phyloP scores from a whole-genome alignment of 768 basidiomycete species.

The Pholiota microspora region DNA sequence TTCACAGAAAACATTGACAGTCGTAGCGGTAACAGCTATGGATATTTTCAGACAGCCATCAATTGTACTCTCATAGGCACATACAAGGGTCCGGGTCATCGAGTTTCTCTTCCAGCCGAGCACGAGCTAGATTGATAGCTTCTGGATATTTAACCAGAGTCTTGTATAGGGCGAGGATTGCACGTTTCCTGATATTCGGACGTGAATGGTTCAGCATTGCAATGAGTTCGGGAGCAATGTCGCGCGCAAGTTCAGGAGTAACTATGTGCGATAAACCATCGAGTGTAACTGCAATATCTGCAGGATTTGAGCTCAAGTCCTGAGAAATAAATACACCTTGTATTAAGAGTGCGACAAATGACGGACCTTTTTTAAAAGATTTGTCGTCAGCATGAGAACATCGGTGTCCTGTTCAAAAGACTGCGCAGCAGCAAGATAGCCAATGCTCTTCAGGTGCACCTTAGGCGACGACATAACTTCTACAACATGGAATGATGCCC shows the following conservation, averaged over 20 bases:
- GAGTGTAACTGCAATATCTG: slow-evolving; percentile 73
- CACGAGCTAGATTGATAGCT: slow-evolving; percentile 59
- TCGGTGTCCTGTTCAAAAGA: slow-evolving; percentile 95
- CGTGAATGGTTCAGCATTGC: slow-evolving; percentile 89
- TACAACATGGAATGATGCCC: slow-evolving; percentile 95
- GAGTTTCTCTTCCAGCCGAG: slow-evolving; percentile 73
- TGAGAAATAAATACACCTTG: slow-evolving; percentile 32
- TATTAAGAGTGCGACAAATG: not conserved
- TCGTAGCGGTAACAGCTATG: slow-evolving; percentile 87
- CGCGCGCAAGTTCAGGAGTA: slow-evolving; percentile 86
- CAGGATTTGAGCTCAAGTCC: slow-evolving; percentile 79
- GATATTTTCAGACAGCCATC: too few species aligned
- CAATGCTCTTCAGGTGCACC: slow-evolving; percentile 91
- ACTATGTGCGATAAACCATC: slow-evolving; percentile 85
- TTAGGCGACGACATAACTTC: slow-evolving; percentile 97
- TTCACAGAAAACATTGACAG: slow-evolving; percentile 94
- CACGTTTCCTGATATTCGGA: slow-evolving; percentile 85
- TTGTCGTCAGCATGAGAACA: slow-evolving; percentile 96
- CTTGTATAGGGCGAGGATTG: slow-evolving; percentile 81
- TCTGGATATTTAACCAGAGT: slow-evolving; percentile 83
- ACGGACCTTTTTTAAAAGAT: slow-evolving; percentile 88
- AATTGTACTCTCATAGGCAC: slow-evolving; percentile 19
- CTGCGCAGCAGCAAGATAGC: slow-evolving; percentile 90
- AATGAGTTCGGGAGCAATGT: slow-evolving; percentile 82
- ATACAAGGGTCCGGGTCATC: slow-evolving; percentile 75